Conservation (phyloP, 116 monocot genomes). For the Posidonia oceanica region DNA sequence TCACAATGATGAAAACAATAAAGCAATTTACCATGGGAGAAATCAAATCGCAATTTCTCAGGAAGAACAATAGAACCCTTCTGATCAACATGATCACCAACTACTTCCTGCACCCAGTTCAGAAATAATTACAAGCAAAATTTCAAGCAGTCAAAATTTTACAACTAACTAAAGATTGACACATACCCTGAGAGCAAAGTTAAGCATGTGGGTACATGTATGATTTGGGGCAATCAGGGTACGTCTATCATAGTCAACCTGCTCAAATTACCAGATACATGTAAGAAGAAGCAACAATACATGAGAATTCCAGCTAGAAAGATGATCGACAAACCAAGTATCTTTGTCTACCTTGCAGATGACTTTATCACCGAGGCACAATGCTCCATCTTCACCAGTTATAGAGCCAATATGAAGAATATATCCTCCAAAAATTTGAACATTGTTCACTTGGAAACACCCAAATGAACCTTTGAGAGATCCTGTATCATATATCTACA, state of each 20-base stretch:
- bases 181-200: slow-evolving; percentile 96
- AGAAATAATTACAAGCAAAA: slow-evolving; percentile 2
- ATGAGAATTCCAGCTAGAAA: slow-evolving; percentile 5
- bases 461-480: slow-evolving; percentile 78
- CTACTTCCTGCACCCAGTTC: slow-evolving; percentile 61
- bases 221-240: slow-evolving; percentile 92
- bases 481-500: slow-evolving; percentile 91
- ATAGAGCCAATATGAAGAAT: slow-evolving; percentile 80
- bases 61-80: slow-evolving; percentile 99
- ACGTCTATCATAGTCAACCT: slow-evolving; percentile 93
- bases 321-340: neutral
- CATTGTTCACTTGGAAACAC: slow-evolving; percentile 66
- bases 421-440: slow-evolving; percentile 89
- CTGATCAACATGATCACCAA: slow-evolving; percentile 97
- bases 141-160: neutral
- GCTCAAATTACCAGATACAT: slow-evolving; percentile 16
- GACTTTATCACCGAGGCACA: slow-evolving; percentile 63
- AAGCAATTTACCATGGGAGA: slow-evolving; percentile 77
- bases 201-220: slow-evolving; percentile 96
- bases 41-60: slow-evolving; percentile 92
- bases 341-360: slow-evolving; percentile 61
- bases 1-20: neutral
- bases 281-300: neutral
- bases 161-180: neutral
- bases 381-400: slow-evolving; percentile 14